Base-by-base conservation (phyloP, 2,329 filamentous ascomycete genomes). In the Cladosporium cucumerinum region DNA sequence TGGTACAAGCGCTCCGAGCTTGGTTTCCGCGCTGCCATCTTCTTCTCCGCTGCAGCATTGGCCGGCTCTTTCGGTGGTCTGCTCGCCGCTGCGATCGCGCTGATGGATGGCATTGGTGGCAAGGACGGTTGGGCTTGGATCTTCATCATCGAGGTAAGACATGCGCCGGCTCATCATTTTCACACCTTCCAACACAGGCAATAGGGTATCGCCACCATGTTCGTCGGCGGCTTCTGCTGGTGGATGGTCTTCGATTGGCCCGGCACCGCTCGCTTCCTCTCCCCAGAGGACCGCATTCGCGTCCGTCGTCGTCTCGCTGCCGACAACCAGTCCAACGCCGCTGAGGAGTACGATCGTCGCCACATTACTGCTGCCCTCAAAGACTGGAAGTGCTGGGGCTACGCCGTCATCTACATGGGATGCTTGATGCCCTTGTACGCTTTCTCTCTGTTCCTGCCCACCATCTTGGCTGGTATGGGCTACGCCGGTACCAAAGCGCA, bases 1-100 rank as follows among this genome's bases (percentile, higher is more conserved):
- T 96, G 92, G 92, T 96, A 95, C 72, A 89, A 86, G 73, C 84
- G 91, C 39, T 85, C 83, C 18, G 92, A 96, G 72, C 90, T 95
- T 63, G 92, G 91, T 58, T 82, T 92, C n/a, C 86, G 92, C 36
- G 87, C 89, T 67, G 90, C 91, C 16, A 86, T 93, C 64, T 94
- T 95, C 81, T 96, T 95, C 80, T 92, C 90, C 0, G 90, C 91
- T 0, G 91, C 92, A 0, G 90, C 92, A 0, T 78, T 95, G 0
- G 89, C 91, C 0, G 92, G 92, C 0, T 92, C 88, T 0, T 92
- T 93, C 68, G 89, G 89, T 72, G 90, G 90, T 3, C 83, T 92
- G 1, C 82, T 92, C 3, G 89, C 90, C 0, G 89, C 89, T 2
- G 89, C 84, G 0, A 92, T 92, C 68, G 84, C 85, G 43, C 82